Percentiles rank a stretch among this genome's conserved stretches.
These are phyloP conservation scores for Hysterium pulicare DNA, from an alignment of 2,329 filamentous ascomycete species.

Conservation along the genomic window DNA sequence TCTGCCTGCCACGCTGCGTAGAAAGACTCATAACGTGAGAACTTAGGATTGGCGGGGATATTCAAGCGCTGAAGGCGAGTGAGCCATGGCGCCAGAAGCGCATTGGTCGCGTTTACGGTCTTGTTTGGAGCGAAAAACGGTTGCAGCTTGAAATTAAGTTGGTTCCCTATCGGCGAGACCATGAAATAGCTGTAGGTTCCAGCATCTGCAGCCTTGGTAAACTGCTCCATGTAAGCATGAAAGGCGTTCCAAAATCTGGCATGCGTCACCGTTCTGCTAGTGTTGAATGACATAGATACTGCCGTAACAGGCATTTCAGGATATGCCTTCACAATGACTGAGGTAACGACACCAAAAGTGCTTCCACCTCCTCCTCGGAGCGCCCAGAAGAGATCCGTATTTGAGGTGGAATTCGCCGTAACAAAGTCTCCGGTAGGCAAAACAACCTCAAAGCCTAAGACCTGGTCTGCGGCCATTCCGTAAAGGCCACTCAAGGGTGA, in stretches of 20 bases:
- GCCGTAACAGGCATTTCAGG: conserved; percentile 23
- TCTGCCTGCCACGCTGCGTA: conserved; percentile 28
- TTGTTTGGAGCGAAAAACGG: conserved; percentile 23
- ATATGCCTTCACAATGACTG: conserved; percentile 22
- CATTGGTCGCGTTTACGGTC: conserved; percentile 11
- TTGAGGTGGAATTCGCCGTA: conserved; percentile 13
- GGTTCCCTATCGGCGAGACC: conserved; percentile 12
- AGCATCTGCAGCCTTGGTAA: conserved; percentile 12
- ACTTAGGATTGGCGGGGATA: conserved; percentile 28
- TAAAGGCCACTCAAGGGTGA: conserved; percentile 49
- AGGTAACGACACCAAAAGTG: conserved; percentile 26
- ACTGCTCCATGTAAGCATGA: conserved; percentile 13
- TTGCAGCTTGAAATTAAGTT: conserved; percentile 15
- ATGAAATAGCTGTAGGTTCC: conserved; percentile 19
- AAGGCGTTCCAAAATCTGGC: conserved; percentile 26
- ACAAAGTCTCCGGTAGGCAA: conserved; percentile 21
- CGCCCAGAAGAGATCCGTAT: conserved; percentile 24
- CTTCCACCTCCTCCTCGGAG: conserved; percentile 25
- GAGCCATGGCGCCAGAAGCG: conserved; percentile 13
- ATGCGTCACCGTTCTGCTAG: conserved; percentile 23
- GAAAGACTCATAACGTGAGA: conserved; percentile 24
- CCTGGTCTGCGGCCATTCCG: conserved; percentile 29
- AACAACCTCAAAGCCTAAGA: conserved; percentile 22
- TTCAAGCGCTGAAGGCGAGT: conserved; percentile 15
- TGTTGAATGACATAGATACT: conserved; percentile 28